Evolutionary conservation across 1,284 basidiomycete genomes (phyloP).

Genomic region (Ganoderma leucocontextum): DNA sequence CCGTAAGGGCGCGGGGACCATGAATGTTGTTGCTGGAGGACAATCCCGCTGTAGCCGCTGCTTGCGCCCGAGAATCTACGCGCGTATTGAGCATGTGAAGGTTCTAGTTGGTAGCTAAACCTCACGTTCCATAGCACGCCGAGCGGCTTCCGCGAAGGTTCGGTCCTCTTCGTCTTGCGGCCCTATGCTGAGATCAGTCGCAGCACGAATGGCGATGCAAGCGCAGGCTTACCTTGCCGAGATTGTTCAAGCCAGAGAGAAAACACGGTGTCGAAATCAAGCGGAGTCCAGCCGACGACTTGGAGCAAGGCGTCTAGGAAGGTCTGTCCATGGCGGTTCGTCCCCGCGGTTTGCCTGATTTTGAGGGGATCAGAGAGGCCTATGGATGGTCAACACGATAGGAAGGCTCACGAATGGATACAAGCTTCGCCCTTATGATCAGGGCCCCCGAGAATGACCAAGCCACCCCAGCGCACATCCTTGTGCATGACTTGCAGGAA

Average conservation of each 20-base stretch:
- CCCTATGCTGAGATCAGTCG: too few species aligned
- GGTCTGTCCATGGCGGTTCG: not conserved
- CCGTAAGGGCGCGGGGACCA: too few species aligned
- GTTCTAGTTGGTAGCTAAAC: too few species aligned
- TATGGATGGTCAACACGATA: too few species aligned
- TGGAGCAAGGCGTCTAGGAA: not conserved
- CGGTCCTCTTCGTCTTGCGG: not conserved
- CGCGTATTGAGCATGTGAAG: too few species aligned
- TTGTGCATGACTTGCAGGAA: not conserved
- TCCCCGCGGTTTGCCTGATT: not conserved
- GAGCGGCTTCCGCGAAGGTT: not conserved
- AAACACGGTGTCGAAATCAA: not conserved
- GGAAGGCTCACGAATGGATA: not conserved
- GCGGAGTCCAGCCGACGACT: not conserved
- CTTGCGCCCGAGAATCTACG: too few species aligned
- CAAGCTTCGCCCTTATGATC: not conserved
- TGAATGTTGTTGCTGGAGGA: too few species aligned
- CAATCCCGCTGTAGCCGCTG: too few species aligned
- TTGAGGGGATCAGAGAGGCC: too few species aligned
- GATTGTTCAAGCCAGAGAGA: not conserved
- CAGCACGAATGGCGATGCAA: too few species aligned
- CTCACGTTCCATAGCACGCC: too few species aligned
- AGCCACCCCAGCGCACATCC: not conserved
- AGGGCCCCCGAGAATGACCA: not conserved
- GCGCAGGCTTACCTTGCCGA: not conserved